Base-by-base conservation (phyloP, 2,329 filamentous ascomycete genomes). In the Metarhizium guizhouense region DNA sequence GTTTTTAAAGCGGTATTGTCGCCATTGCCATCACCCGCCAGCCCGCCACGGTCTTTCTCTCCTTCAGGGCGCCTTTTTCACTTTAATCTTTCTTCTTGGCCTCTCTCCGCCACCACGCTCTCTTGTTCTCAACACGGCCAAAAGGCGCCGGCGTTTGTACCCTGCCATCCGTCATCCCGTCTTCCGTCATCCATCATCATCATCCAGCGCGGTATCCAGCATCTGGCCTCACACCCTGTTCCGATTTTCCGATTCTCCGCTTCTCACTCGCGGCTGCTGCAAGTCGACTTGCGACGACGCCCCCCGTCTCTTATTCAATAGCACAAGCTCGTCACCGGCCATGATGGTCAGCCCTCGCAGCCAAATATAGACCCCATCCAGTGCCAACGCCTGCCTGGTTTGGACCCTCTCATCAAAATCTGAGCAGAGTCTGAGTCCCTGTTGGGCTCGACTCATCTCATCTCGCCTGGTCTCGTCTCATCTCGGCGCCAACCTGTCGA, bases 321-420 rank as follows among this genome's bases (percentile, higher is more conserved):
- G 20, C 45, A 11, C 25, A 20, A 48, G 7, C 30, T 16, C 13
- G 8, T 48, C 20, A n/a, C 45, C 29, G 14, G 51, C 47, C 47
- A 56, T 13, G 51, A 56, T 56, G 55, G 43, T 38, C 47, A 30
- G 16, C 34, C 52, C 47, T 40, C 42, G 34, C 47, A 38, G 47
- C 5, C 47, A 47, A 47, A 34, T 11, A 50, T 54, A 54, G 29
- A 43, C 36, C 29, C 25, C 47, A 47, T 53, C 52, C 43, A 53
- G 51, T 51, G 45, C 36, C 51, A 45, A 11, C 45, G 18, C 14
- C 13, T 16, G 45, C 45, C 45, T 48, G 45, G 45, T 48, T 48
- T 48, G 45, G 45, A 29, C 20, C 45, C 18, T 48, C 25, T 14
- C 45, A 48, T 20, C 25, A 25, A 30, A 32, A 8, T 40, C 45